Percentiles rank a stretch among this genome's conserved stretches.
Evolutionary conservation across 1,284 basidiomycete genomes (phyloP).

Genomic region (Irpex rosettiformis): DNA sequence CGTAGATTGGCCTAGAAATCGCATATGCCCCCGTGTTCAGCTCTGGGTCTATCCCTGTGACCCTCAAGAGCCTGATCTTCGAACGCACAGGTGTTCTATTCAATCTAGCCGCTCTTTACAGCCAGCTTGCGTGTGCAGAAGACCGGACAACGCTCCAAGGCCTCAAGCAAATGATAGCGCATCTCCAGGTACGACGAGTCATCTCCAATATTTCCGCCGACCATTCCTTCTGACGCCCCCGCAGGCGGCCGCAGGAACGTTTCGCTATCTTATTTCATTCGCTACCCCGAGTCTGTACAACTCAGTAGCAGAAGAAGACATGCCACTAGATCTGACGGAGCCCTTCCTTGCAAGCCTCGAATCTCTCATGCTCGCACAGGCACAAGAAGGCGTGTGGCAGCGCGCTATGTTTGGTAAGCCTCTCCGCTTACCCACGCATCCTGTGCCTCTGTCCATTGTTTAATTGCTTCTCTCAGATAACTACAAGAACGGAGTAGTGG

Average conservation of each 20-base stretch:
- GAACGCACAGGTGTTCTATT: slow-evolving; percentile 78
- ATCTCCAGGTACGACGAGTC: slow-evolving; percentile 85
- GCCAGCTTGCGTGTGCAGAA: slow-evolving; percentile 63
- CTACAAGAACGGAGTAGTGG: slow-evolving; percentile 83
- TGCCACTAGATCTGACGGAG: slow-evolving; percentile 62
- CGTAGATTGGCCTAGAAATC: slow-evolving; percentile 75
- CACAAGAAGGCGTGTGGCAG: slow-evolving; percentile 97
- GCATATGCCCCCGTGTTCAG: slow-evolving; percentile 73
- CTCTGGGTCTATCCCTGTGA: slow-evolving; percentile 53
- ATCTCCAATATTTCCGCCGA: slow-evolving; percentile 1
- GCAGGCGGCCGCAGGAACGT: slow-evolving; percentile 75
- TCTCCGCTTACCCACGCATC: slow-evolving; percentile 1
- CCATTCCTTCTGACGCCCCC: background rate
- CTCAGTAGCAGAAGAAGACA: slow-evolving; percentile 50
- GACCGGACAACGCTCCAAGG: slow-evolving; percentile 74
- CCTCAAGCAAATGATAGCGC: slow-evolving; percentile 68
- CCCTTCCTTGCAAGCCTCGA: slow-evolving; percentile 66
- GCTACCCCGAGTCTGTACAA: slow-evolving; percentile 55
- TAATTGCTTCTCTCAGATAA: slow-evolving; percentile 36
- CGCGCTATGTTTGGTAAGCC: slow-evolving; percentile 77
- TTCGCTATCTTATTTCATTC: slow-evolving; percentile 60
- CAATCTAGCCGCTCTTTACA: slow-evolving; percentile 83
- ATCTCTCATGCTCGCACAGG: slow-evolving; percentile 87
- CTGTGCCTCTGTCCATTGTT: background rate
- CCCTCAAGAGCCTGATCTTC: slow-evolving; percentile 71